Conservation (phyloP, 441 rosid species). For the Melastoma candidum region DNA sequence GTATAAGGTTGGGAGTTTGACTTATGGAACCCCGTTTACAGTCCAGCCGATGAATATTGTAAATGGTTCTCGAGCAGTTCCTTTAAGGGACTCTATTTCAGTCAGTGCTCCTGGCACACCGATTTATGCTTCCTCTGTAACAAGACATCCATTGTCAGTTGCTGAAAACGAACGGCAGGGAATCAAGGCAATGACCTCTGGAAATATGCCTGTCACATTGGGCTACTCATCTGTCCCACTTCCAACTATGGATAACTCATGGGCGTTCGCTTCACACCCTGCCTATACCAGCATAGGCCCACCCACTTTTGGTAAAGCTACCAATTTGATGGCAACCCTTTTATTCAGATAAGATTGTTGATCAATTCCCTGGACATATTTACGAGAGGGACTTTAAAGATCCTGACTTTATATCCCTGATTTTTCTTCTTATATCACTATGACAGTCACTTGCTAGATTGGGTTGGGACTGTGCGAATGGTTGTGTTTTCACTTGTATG, state of each 20-base stretch:
- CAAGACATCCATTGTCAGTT: constrained; percentile 32
- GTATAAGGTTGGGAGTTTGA: constrained; percentile 43
- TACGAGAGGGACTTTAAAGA: no score
- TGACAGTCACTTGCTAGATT: no score
- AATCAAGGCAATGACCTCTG: constrained; percentile 32
- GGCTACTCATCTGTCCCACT: constrained; percentile 82
- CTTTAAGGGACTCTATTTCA: constrained; percentile 44
- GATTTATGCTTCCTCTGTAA: constrained; percentile 34
- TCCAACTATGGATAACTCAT: constrained; percentile 62
- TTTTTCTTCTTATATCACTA: no score
- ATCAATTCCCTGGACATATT: no score
- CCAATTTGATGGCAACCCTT: constrained; percentile 14
- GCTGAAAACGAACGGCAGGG: constrained; percentile 28
- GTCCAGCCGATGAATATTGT: constrained; percentile 39
- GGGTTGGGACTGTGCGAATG: no score
- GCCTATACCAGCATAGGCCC: constrained; percentile 44
- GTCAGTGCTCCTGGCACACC: constrained; percentile 31
- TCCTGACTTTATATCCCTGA: no score
- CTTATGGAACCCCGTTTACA: constrained; percentile 43
- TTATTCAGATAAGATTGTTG: no score
- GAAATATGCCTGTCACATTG: constrained; percentile 47
- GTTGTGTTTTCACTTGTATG: no score
- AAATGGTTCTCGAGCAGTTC: constrained; percentile 39
- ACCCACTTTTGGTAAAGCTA: constrained; percentile 41
- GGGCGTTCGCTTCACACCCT: constrained; percentile 48